A percentile compares a stretch with the other conserved stretches of the same genome.
These are phyloP conservation scores for Crithidia sp. DNA, from an alignment of 208 protist genomes.

Conservation along the genomic window DNA sequence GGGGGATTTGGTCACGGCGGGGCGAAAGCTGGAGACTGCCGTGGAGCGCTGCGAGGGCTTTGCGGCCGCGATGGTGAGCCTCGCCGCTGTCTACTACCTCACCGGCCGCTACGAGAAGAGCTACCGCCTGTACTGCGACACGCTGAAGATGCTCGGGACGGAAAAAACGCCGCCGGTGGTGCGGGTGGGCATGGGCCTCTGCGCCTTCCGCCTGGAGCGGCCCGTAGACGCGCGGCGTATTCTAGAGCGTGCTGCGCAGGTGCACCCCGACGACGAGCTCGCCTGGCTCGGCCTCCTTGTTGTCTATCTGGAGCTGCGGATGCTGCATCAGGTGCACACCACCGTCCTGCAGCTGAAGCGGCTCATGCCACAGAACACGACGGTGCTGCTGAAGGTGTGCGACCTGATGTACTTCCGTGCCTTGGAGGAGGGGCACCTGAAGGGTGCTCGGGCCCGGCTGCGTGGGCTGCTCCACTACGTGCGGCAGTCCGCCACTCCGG, in stretches of 20 bases:
- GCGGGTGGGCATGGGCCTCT: constrained; percentile 86
- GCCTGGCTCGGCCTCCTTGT: constrained; percentile 77
- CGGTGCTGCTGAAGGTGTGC: constrained; percentile 74
- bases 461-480: constrained; percentile 61
- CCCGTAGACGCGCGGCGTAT: constrained; percentile 58
- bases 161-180: constrained; percentile 63
- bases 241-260: constrained; percentile 65
- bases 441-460: constrained; percentile 40
- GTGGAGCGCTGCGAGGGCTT: constrained; percentile 55
- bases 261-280: constrained; percentile 76
- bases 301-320: constrained; percentile 72
- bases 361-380: constrained; percentile 69
- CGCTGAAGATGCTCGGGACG: constrained; percentile 69
- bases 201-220: constrained; percentile 65
- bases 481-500: constrained; percentile 42
- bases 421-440: constrained; percentile 41
- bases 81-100: constrained; percentile 74
- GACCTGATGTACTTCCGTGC: constrained; percentile 86
- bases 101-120: constrained; percentile 68
- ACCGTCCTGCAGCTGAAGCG: constrained; percentile 56
- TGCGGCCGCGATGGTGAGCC: constrained; percentile 66
- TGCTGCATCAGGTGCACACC: constrained; percentile 59
- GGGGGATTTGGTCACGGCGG: constrained; percentile 56
- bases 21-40: constrained; percentile 69
- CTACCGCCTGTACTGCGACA: constrained; percentile 75